Evolutionary conservation across 1,139 yeast species (phyloP).

Genomic region (Pichia cactophila): DNA sequence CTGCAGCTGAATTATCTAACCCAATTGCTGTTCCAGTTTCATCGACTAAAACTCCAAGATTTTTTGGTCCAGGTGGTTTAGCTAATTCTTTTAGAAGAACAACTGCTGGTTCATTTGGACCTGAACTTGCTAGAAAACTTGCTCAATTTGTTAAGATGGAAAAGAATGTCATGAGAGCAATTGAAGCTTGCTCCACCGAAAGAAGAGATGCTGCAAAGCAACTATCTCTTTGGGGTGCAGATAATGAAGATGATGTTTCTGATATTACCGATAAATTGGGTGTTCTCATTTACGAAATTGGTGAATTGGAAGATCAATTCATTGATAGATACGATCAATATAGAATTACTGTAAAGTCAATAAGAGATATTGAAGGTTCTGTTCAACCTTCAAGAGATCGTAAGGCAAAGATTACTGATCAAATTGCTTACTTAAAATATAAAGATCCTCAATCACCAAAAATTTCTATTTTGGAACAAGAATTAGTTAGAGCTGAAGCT

Average conservation of each 20-base stretch:
- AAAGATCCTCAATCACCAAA: conserved; percentile 82
- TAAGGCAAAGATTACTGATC: conserved; percentile 77
- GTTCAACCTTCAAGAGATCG: conserved; percentile 86
- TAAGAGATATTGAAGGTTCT: conserved; percentile 79
- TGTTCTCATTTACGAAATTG: conserved; percentile 72
- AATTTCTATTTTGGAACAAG: conserved; percentile 76
- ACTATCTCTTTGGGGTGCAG: conserved; percentile 78
- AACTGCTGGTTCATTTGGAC: conserved; percentile 71
- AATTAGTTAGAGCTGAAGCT: conserved; percentile 84
- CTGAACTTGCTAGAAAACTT: conserved; percentile 70
- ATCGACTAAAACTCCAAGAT: conserved; percentile 46
- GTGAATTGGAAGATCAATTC: conserved; percentile 82
- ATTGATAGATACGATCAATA: conserved; percentile 82
- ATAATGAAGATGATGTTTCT: conserved; percentile 75
- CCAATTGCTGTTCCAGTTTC: conserved; percentile 74
- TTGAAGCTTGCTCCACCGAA: conserved; percentile 72
- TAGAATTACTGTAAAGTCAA: conserved; percentile 71
- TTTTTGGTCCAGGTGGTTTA: conserved; percentile 67
- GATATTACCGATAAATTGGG: conserved; percentile 85
- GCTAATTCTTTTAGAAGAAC: conserved; percentile 60
- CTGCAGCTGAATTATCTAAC: conserved; percentile 71
- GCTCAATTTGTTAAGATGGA: conserved; percentile 76
- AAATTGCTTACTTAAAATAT: conserved; percentile 74
- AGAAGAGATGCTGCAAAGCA: conserved; percentile 80
- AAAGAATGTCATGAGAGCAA: conserved; percentile 71